Evolutionary conservation across 2,329 filamentous ascomycete species (phyloP).

Genomic region (Fusarium humuli): DNA sequence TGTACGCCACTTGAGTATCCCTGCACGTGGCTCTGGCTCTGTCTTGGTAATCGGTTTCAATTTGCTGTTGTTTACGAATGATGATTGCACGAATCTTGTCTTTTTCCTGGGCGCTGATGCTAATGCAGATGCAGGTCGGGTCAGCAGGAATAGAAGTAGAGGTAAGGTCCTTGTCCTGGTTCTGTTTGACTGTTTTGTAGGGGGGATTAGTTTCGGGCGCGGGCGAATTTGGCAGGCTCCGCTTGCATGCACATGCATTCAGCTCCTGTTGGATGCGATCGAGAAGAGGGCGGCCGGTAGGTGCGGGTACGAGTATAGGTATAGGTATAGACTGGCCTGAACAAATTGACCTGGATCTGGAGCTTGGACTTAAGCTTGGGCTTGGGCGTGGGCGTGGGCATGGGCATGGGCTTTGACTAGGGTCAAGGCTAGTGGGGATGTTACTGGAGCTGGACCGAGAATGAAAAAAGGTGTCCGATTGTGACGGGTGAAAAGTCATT

Average conservation of each 20-base stretch:
- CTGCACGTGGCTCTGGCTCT: neutral
- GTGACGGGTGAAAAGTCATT: neutral
- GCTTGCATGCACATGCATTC: neutral
- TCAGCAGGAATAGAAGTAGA: neutral
- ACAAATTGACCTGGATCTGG: neutral
- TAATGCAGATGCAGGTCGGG: neutral
- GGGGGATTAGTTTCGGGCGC: neutral
- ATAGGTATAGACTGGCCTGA: neutral
- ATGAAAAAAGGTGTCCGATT: neutral
- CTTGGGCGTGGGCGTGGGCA: neutral
- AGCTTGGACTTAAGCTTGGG: neutral
- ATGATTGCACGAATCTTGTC: neutral
- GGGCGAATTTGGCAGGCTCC: neutral
- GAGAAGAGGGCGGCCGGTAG: neutral
- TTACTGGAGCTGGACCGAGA: neutral
- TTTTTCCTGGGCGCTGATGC: neutral
- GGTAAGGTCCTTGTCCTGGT: neutral
- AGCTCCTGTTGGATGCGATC: slow-evolving; percentile 12
- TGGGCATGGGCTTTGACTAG: neutral
- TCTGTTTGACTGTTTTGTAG: neutral
- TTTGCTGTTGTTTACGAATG: neutral
- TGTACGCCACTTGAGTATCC: slow-evolving; percentile 15
- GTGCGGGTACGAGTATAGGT: neutral
- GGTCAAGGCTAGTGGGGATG: neutral
- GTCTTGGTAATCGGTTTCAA: slow-evolving; percentile 1